Percentiles rank a stretch among this genome's conserved stretches.
Evolutionary conservation across 352 stramenopile species (phyloP).

Genomic region (Phytophthora citricola): DNA sequence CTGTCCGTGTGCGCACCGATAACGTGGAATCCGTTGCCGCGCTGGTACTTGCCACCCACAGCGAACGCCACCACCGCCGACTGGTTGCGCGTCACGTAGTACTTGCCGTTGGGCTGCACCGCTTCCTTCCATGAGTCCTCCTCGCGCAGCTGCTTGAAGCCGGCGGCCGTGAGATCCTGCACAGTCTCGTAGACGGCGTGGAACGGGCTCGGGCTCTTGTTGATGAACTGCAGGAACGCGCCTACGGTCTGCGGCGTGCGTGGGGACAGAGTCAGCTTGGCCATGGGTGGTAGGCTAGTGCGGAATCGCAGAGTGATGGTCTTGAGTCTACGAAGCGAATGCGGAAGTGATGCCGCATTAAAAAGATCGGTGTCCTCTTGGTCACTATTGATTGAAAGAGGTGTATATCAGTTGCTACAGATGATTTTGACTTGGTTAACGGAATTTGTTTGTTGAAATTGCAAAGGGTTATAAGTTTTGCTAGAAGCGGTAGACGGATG

Average conservation of each 20-base stretch:
- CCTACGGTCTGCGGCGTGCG: conserved; percentile 71
- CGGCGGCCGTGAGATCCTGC: conserved; percentile 80
- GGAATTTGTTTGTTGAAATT: conserved; percentile 4
- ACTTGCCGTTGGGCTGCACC: conserved; percentile 91
- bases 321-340: conserved; percentile 29
- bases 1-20: conserved; percentile 98
- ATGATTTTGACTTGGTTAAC: background rate
- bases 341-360: conserved; percentile 16
- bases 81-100: conserved; percentile 98
- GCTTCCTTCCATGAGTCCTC: conserved; percentile 70
- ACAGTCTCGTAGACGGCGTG: conserved; percentile 93
- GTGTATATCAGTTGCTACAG: conserved; percentile 5
- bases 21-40: conserved; percentile 95
- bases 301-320: conserved; percentile 34
- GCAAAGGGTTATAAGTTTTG: conserved; percentile 27
- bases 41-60: conserved; percentile 92
- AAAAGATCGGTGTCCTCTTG: conserved; percentile 22
- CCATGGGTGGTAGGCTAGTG: conserved; percentile 23
- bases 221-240: conserved; percentile 93
- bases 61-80: conserved; percentile 96
- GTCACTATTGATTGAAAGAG: background rate
- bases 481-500: conserved; percentile 13
- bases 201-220: conserved; percentile 94
- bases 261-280: conserved; percentile 57
- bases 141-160: conserved; percentile 93